Base-by-base conservation (phyloP, 805 yeast species). In the Wickerhamiella cacticola region DNA sequence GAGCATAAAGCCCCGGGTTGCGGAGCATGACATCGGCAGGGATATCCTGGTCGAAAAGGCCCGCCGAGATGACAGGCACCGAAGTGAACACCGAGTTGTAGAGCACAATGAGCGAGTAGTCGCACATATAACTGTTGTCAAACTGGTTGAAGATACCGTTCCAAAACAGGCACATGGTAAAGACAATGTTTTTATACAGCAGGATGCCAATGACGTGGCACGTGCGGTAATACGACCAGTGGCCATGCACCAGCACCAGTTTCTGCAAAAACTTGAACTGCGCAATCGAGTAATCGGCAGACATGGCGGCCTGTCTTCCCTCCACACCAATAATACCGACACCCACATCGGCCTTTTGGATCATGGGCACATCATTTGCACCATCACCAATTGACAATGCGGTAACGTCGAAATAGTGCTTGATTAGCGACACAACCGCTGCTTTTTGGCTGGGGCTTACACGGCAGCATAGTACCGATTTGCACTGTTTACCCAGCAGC, bases 401-500 rank as follows among this genome's bases (percentile, higher is more conserved):
- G 1, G 95, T 76, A 1, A 72, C 64, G 41, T 82, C 79, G 59
- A 75, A 73, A 66, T 84, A 81, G 45, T 83, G 69, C 62, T 92
- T 92, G 16, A 89, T 97, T 75, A 92, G 75, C 59, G 84, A 86
- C 18, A 92, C 98, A 15, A 92, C 98, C 46, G 92, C 67, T 0
- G 99, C 98, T 61, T 92, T 92, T 59, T 92, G 99, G 49, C 92
- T 69, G 0, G 99, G 99, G 1, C 97, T 89, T 1, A 92, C 99
- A 61, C 99, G 79, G 67, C 99, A 92, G 62, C 99, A 82, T 52
- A 82, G 60, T 9, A 83, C 92, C 1, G 92, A 72, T 50, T 76
- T 75, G 64, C 92, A 83, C 54, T 79, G 79, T 60, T 82, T 83
- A 61, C 94, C 80, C 34, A 83, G 66, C 29, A 83, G 67, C 53